A percentile compares a stretch with the other conserved stretches of the same genome.
phyloP scores from a whole-genome alignment of 1,139 yeast genomes.

The Saccharomyces uvarum region DNA sequence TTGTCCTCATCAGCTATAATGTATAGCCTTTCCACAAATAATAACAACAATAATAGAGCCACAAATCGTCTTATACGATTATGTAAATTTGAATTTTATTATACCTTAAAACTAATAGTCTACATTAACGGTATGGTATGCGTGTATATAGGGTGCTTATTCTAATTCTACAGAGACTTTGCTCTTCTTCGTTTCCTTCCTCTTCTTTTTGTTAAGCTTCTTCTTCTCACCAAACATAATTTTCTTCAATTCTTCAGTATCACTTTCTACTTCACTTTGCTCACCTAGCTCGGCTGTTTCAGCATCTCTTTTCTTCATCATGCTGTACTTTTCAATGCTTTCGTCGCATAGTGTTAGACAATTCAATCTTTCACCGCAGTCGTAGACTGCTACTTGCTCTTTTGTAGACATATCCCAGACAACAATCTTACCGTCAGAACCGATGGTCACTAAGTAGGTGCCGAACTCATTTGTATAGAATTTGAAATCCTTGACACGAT shows the following conservation, averaged over 20 bases:
- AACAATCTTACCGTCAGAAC: slow-evolving; percentile 89
- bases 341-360: slow-evolving; percentile 79
- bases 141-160: slow-evolving; percentile 18
- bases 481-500: slow-evolving; percentile 72
- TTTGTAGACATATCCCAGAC: slow-evolving; percentile 69
- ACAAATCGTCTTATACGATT: neutral
- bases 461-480: slow-evolving; percentile 42
- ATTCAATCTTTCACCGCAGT: slow-evolving; percentile 86
- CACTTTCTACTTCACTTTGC: slow-evolving; percentile 39
- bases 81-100: neutral
- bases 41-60: neutral
- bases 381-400: slow-evolving; percentile 86
- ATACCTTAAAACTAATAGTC: neutral
- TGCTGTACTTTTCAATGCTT: slow-evolving; percentile 59
- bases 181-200: slow-evolving; percentile 38
- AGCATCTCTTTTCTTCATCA: slow-evolving; percentile 58
- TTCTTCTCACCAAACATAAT: slow-evolving; percentile 35
- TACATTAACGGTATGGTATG: neutral
- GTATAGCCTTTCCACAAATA: neutral
- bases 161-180: slow-evolving; percentile 50
- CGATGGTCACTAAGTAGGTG: slow-evolving; percentile 64
- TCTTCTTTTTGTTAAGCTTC: slow-evolving; percentile 38
- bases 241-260: slow-evolving; percentile 35
- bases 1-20: neutral
- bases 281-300: slow-evolving; percentile 53